phyloP scores from a whole-genome alignment of 2,329 filamentous ascomycete species.

The Colletotrichum camelliae region DNA sequence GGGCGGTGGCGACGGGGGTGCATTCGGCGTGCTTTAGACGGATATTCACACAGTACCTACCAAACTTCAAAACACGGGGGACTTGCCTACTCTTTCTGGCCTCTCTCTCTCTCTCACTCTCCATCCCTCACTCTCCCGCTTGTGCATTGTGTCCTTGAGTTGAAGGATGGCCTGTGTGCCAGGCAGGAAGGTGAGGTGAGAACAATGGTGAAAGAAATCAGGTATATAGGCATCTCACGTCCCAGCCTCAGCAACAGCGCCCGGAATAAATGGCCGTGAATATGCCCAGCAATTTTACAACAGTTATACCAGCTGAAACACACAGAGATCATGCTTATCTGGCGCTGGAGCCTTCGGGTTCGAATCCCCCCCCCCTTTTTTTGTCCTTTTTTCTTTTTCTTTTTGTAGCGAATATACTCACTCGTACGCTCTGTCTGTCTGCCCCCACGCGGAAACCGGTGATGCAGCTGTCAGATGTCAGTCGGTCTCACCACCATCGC shows the following conservation, averaged over 20 bases:
- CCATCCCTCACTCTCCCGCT: background rate
- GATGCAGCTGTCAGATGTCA: background rate
- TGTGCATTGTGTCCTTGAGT: background rate
- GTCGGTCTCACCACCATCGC: background rate
- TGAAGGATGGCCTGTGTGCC: background rate
- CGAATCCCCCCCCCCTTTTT: background rate
- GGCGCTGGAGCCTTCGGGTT: background rate
- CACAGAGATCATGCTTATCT: background rate
- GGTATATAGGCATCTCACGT: background rate
- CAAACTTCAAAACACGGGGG: background rate
- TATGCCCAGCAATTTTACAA: background rate
- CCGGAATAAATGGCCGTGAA: background rate
- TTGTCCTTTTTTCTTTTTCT: background rate
- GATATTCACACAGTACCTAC: background rate
- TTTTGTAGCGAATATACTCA: background rate
- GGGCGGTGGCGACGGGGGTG: background rate
- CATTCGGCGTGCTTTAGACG: slow-evolving; percentile 4
- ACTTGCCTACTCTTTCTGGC: background rate
- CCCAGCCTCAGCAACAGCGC: background rate
- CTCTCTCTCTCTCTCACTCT: background rate
- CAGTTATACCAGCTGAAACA: background rate
- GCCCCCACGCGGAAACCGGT: background rate
- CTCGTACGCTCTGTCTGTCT: background rate
- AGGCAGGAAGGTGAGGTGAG: background rate
- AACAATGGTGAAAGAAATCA: background rate